phyloP scores from a whole-genome alignment of 2,329 filamentous ascomycete species.

The Cercospora sojina region DNA sequence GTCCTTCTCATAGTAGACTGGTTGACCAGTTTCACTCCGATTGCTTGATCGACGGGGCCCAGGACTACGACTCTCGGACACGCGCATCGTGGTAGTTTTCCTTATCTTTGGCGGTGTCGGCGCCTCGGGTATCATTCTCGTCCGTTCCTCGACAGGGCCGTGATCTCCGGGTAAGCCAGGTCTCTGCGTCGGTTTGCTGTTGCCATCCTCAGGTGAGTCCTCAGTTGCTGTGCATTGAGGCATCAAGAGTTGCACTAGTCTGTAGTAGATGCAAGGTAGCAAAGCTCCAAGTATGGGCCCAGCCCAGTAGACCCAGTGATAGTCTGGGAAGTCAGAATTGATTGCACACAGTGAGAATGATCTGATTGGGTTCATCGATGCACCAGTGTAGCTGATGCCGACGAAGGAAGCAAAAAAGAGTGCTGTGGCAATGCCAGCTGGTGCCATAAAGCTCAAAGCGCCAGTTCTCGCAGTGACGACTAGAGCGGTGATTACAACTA shows the following conservation, averaged over 20 bases:
- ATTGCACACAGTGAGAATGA: slow-evolving; percentile 36
- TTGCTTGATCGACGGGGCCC: not conserved
- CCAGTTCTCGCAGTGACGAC: slow-evolving; percentile 35
- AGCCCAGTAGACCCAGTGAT: slow-evolving; percentile 36
- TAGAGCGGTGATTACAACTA: slow-evolving; percentile 38
- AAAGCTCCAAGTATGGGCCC: slow-evolving; percentile 34
- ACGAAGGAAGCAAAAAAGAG: slow-evolving; percentile 26
- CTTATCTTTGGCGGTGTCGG: slow-evolving; percentile 11
- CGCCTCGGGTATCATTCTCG: slow-evolving; percentile 3
- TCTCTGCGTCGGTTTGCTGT: not conserved
- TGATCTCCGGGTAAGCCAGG: too few relatives aligned
- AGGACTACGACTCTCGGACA: slow-evolving; percentile 7
- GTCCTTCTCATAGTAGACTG: not conserved
- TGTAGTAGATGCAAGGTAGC: slow-evolving; percentile 34
- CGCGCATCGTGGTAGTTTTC: slow-evolving; percentile 1
- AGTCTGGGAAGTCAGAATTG: slow-evolving; percentile 29
- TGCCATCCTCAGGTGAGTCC: not conserved
- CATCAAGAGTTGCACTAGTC: slow-evolving; percentile 20
- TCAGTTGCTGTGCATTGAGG: not conserved
- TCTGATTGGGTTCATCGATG: slow-evolving; percentile 37
- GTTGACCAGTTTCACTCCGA: not conserved
- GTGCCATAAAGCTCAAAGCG: slow-evolving; percentile 33
- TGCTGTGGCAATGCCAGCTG: slow-evolving; percentile 30
- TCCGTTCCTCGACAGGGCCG: not conserved
- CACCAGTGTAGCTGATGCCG: slow-evolving; percentile 37